Conservation (phyloP, 164 flowering plant species). For the Paratinospora sagittata region DNA sequence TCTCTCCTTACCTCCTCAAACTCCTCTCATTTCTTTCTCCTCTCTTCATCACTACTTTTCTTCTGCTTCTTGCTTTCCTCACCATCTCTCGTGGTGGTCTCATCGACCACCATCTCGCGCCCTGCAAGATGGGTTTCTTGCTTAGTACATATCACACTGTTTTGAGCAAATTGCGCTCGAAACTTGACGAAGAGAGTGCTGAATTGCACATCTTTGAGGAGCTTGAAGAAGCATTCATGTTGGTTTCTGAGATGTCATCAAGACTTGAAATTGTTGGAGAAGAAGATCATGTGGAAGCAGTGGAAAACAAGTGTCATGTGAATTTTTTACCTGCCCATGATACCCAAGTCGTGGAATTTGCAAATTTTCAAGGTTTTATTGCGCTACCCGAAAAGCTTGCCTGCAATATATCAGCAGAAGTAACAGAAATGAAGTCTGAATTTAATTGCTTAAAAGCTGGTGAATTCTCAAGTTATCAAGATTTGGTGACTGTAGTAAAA, state of each 20-base stretch:
- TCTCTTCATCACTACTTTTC: conserved; percentile 66
- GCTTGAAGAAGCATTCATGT: conserved; percentile 12
- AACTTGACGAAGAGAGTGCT: conserved; percentile 15
- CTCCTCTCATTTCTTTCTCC: conserved; percentile 68
- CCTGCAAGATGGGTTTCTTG: conserved; percentile 27
- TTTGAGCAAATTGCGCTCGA: conserved; percentile 16
- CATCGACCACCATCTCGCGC: conserved; percentile 9
- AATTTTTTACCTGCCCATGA: not conserved
- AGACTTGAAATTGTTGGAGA: conserved; percentile 3
- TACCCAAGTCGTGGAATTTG: not conserved
- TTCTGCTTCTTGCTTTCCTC: conserved; percentile 48
- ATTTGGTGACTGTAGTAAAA: not conserved
- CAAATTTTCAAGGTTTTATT: not conserved
- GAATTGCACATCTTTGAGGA: conserved; percentile 11
- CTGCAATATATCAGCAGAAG: not conserved
- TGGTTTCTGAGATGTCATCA: conserved; percentile 5
- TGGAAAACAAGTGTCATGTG: not conserved
- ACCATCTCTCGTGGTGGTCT: conserved; percentile 27
- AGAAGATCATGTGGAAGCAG: conserved; percentile 1
- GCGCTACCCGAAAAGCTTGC: not conserved
- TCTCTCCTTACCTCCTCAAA: conserved; percentile 66
- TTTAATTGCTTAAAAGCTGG: not conserved
- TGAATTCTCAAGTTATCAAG: not conserved
- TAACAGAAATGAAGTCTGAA: not conserved
- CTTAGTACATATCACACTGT: conserved; percentile 13